phyloP scores from a whole-genome alignment of 768 basidiomycete species.

The Dioszegia hungarica region DNA sequence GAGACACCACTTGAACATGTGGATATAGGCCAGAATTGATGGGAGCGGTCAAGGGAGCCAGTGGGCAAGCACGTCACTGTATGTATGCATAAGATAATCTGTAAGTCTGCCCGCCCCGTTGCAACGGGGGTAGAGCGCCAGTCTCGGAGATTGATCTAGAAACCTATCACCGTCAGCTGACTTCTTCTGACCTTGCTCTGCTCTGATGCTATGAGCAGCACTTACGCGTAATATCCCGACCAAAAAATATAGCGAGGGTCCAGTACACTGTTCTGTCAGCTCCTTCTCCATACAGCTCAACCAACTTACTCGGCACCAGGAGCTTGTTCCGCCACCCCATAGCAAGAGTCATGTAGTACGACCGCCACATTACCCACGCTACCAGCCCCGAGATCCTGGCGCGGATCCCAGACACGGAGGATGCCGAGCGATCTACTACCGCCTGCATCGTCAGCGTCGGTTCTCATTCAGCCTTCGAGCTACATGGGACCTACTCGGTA shows the following conservation, averaged over 20 bases:
- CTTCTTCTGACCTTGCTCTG: no score
- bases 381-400: not conserved
- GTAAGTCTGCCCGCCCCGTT: no score
- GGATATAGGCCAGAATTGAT: slow-evolving; percentile 25
- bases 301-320: no score
- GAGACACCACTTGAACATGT: slow-evolving; percentile 42
- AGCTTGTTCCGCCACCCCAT: slow-evolving; percentile 30
- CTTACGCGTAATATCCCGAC: slow-evolving; percentile 23
- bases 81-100: not conserved
- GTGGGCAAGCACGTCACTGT: no score
- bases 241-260: slow-evolving; percentile 19
- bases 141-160: no score
- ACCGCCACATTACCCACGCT: slow-evolving; percentile 27
- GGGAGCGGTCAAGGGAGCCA: not conserved
- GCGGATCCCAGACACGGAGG: not conserved
- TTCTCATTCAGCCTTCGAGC: not conserved
- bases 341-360: slow-evolving; percentile 20
- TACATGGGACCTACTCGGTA: slow-evolving; percentile 55
- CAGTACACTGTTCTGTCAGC: no score
- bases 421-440: slow-evolving; percentile 16
- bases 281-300: no score
- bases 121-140: no score
- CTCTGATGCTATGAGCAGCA: no score
- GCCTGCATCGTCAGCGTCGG: slow-evolving; percentile 10
- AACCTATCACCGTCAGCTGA: no score